Percentiles rank a stretch among this genome's conserved stretches.
Conservation (phyloP, 2,329 filamentous ascomycete species). For the Aspergillus ochraceus region DNA sequence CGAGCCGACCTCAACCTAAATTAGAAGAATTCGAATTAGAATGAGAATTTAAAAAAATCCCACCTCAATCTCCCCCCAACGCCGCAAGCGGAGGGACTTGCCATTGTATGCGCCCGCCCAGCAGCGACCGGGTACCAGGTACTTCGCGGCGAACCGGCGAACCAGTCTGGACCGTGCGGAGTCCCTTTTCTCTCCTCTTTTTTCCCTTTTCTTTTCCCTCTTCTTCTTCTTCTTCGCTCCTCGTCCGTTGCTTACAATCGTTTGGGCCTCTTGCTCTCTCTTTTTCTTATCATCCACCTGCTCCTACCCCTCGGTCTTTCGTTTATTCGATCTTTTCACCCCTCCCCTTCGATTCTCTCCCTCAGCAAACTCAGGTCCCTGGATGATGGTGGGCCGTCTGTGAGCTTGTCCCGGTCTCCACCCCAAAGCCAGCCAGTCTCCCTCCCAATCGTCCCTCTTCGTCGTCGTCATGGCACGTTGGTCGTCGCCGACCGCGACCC, state of each 20-base stretch:
- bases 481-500: conserved; percentile 10
- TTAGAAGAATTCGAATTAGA: no score
- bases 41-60: neutral
- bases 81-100: conserved; percentile 11
- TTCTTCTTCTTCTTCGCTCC: conserved; percentile 2
- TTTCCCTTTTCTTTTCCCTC: neutral
- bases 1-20: no score
- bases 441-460: neutral
- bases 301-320: neutral
- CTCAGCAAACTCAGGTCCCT: neutral
- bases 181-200: neutral
- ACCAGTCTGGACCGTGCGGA: neutral
- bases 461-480: conserved; percentile 13
- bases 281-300: neutral
- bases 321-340: neutral
- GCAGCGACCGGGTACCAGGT: neutral
- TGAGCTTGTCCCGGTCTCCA: conserved; percentile 16
- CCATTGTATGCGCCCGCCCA: neutral
- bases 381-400: conserved; percentile 18
- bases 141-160: neutral
- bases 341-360: neutral
- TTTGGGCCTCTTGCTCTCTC: neutral
- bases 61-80: neutral
- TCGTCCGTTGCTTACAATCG: conserved; percentile 1
- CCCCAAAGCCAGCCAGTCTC: conserved; percentile 4